phyloP scores from a whole-genome alignment of 2,329 filamentous ascomycete genomes.

The Paecilomyces sp. region DNA sequence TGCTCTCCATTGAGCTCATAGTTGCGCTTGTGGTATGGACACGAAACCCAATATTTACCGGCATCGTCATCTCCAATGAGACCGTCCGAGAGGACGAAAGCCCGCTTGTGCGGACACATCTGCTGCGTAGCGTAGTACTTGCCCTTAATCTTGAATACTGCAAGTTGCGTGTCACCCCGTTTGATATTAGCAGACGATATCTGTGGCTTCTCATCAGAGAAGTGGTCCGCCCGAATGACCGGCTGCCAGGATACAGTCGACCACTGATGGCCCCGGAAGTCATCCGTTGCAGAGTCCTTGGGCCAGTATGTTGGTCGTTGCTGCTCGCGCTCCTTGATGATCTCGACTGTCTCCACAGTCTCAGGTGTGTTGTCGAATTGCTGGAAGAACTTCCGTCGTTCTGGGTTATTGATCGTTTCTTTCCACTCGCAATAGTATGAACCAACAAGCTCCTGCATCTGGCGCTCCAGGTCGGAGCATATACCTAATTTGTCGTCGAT shows the following conservation, averaged over 20 bases:
- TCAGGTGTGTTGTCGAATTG: constrained; percentile 82
- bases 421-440: constrained; percentile 91
- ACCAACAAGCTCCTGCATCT: constrained; percentile 80
- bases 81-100: constrained; percentile 82
- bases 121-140: constrained; percentile 81
- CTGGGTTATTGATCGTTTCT: constrained; percentile 65
- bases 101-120: constrained; percentile 90
- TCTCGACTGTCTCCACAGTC: constrained; percentile 61
- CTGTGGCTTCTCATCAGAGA: constrained; percentile 62
- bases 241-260: constrained; percentile 68
- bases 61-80: constrained; percentile 59
- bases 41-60: constrained; percentile 74
- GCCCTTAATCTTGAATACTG: constrained; percentile 75
- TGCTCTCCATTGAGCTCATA: constrained; percentile 64
- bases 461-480: constrained; percentile 71
- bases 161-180: constrained; percentile 80
- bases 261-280: constrained; percentile 68
- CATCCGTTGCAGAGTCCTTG: constrained; percentile 56
- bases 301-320: constrained; percentile 71
- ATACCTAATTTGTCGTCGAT: constrained; percentile 83
- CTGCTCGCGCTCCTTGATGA: constrained; percentile 66
- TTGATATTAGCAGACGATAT: constrained; percentile 68
- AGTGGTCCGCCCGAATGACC: constrained; percentile 62
- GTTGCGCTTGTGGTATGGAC: constrained; percentile 85
- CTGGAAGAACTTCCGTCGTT: constrained; percentile 61